phyloP scores from a whole-genome alignment of 1,139 yeast species.

The Candida sanyaensis region DNA sequence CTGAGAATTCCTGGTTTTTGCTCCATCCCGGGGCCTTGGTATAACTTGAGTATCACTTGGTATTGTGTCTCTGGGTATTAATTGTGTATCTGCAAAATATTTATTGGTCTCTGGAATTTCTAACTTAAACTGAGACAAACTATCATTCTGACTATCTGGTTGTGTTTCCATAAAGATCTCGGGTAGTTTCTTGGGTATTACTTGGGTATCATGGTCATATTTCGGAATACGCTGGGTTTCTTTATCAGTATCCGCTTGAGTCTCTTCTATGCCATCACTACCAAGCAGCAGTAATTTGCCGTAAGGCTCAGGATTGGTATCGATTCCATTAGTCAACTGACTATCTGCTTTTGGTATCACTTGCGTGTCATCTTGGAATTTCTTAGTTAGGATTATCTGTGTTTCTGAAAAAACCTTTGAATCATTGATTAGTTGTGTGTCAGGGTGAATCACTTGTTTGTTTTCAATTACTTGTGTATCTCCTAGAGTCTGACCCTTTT shows the following conservation, averaged over 20 bases:
- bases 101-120: neutral
- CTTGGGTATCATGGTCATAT: slow-evolving; percentile 10
- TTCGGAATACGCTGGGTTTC: slow-evolving; percentile 7
- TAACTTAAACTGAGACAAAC: neutral
- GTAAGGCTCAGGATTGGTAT: neutral
- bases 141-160: neutral
- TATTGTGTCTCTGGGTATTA: neutral
- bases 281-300: slow-evolving; percentile 2
- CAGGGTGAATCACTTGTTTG: neutral
- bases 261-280: neutral
- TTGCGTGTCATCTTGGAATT: slow-evolving; percentile 5
- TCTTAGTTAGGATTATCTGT: too few relatives aligned
- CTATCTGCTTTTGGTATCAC: neutral
- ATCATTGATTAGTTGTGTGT: too few relatives aligned
- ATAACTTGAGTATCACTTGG: neutral
- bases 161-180: neutral
- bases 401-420: too few relatives aligned
- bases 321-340: neutral
- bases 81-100: slow-evolving; percentile 1
- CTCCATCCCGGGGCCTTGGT: neutral
- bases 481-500: neutral
- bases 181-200: slow-evolving; percentile 1
- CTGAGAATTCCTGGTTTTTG: neutral
- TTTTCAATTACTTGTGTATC: neutral
- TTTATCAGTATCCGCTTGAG: neutral